phyloP scores from a whole-genome alignment of 2,329 filamentous ascomycete species.

The Colletotrichum sp. region DNA sequence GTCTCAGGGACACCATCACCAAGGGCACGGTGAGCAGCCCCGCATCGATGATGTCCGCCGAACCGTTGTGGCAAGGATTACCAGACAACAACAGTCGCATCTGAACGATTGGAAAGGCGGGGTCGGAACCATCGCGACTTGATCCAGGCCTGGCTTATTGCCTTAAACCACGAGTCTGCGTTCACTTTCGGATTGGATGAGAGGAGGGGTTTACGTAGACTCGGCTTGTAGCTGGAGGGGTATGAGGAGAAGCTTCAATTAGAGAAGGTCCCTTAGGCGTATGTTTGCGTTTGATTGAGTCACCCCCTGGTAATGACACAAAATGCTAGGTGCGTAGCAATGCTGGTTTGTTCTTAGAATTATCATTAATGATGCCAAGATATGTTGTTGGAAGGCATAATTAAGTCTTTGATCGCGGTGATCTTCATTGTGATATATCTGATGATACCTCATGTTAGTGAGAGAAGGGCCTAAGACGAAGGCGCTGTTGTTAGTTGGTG shows the following conservation, averaged over 20 bases:
- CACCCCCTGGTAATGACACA: background rate
- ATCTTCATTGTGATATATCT: too few species aligned
- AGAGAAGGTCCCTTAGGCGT: background rate
- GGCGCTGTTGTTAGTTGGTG: too few species aligned
- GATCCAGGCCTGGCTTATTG: background rate
- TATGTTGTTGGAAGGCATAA: background rate
- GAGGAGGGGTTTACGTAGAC: background rate
- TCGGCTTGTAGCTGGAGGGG: background rate
- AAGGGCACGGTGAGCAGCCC: conserved; percentile 1
- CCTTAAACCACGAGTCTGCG: background rate
- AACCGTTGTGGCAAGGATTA: background rate
- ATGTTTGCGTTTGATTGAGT: background rate
- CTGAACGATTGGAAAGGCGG: background rate
- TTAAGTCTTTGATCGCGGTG: background rate
- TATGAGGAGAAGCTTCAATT: background rate
- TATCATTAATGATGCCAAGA: too few species aligned
- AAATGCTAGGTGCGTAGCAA: too few species aligned
- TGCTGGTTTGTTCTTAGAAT: too few species aligned
- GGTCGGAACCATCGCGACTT: background rate
- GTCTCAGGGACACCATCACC: conserved; percentile 1
- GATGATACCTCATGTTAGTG: too few species aligned
- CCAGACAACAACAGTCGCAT: background rate
- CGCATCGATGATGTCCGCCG: background rate
- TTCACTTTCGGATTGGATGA: background rate
- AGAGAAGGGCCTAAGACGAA: too few species aligned